Base-by-base conservation (phyloP, 257 asterid genomes). In the Nicotiana noctiflora region DNA sequence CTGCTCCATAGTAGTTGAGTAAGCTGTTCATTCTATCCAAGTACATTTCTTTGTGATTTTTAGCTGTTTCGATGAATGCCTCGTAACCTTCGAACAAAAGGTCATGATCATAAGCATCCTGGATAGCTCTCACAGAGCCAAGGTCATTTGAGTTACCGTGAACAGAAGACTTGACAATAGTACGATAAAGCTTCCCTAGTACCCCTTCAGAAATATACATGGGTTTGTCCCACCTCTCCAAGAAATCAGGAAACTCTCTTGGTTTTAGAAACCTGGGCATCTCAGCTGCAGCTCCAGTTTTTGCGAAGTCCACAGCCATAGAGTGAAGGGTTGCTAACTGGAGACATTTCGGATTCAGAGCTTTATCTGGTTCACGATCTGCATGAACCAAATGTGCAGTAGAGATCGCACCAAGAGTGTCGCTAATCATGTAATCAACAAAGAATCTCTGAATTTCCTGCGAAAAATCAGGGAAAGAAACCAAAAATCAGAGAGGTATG, bases 271-370 rank as follows among this genome's bases (percentile, higher is more conserved):
- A 83, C 76, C 89, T 79, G 10, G 98, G 99, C 97, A 95, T 95
- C 89, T 90, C 98, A 8, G 98, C 99, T 14, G 98, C 97, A 75
- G 98, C 97, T 23, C 97, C 99, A 0, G 97, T 83, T 83, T 95
- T 95, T 80, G 99, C 99, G 14, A 88, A 95, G 77, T 93, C 98
- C n/a, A 95, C 99, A 4, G 98, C 99, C 99, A 93, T 95, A 1
- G 99, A 93, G 83, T 93, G 98, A 18, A 95, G 97, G 78, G 86
- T 84, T 51, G 99, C 97, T 77, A 95, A 86, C 84, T 95, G 92
- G 19, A 93, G 96, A 29, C 99, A 95, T 85, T 93, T 91, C 80
- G 89, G 19, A 77, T 93, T 90, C 53, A 91, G 80, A 37, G 98
- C 98, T 82, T 95, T 93, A 3, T 90, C 94, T 0, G 91, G 95